A percentile compares a stretch with the other conserved stretches of the same genome.
These are phyloP conservation scores for Xylariales sp. DNA, from an alignment of 2,329 filamentous ascomycete species.

Conservation along the genomic window DNA sequence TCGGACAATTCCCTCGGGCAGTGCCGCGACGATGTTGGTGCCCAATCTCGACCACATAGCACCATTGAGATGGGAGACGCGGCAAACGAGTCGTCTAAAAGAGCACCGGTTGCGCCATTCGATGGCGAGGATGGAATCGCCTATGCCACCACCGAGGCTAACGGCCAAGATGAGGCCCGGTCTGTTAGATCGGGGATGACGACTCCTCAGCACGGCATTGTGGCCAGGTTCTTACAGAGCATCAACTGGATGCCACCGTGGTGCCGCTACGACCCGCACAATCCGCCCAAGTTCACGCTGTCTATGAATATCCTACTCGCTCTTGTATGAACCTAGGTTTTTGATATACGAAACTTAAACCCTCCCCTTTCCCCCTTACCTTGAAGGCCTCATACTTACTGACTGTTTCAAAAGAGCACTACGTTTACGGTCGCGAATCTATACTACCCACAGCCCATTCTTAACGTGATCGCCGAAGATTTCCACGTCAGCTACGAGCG, in stretches of 20 bases:
- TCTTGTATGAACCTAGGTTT: conserved; percentile 57
- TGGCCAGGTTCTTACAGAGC: conserved; percentile 40
- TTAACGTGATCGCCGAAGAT: conserved; percentile 72
- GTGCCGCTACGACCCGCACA: conserved; percentile 74
- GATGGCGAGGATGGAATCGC: neutral
- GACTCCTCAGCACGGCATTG: neutral
- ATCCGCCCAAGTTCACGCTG: conserved; percentile 75
- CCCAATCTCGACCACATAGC: neutral
- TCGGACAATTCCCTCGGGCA: neutral
- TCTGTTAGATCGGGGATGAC: neutral
- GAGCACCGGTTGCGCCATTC: neutral
- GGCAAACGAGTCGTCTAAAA: neutral
- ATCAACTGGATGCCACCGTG: conserved; percentile 71
- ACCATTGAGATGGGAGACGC: conserved; percentile 3
- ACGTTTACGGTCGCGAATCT: conserved; percentile 76
- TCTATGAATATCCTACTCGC: conserved; percentile 77
- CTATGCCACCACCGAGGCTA: neutral
- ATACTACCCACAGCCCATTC: conserved; percentile 76
- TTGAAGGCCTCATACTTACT: conserved; percentile 14
- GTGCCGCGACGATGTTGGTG: neutral
- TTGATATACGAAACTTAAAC: neutral
- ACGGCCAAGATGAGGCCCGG: conserved; percentile 6
- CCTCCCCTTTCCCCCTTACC: too few relatives aligned
- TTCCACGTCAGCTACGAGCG: conserved; percentile 72
- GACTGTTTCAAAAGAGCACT: conserved; percentile 47